Evolutionary conservation across 1,284 basidiomycete species (phyloP).

Genomic region (Cryptococcus wingfieldii): DNA sequence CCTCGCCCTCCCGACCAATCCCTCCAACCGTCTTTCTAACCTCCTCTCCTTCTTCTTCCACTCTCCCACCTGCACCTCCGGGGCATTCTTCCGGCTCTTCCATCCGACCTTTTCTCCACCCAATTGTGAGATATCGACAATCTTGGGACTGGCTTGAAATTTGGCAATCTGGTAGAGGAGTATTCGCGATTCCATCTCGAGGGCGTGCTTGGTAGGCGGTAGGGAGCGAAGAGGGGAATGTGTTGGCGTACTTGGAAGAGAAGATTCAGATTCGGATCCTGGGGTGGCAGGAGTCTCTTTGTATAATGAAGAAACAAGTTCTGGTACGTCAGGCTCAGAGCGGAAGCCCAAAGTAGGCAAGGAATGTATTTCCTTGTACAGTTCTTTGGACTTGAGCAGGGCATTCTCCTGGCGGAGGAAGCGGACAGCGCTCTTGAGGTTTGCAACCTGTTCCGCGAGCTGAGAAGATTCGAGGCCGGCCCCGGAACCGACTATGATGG

Average conservation of each 20-base stretch:
- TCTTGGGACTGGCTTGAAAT: conserved; percentile 69
- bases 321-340: conserved; percentile 16
- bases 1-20: conserved; percentile 48
- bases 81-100: conserved; percentile 69
- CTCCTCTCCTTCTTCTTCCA: conserved; percentile 67
- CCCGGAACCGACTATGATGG: conserved; percentile 56
- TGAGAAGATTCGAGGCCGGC: conserved; percentile 78
- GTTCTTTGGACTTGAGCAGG: conserved; percentile 81
- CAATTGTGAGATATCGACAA: conserved; percentile 72
- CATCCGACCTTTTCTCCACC: conserved; percentile 56
- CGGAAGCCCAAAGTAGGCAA: conserved; percentile 60
- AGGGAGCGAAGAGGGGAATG: not conserved
- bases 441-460: conserved; percentile 82
- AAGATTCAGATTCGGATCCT: conserved; percentile 5
- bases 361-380: conserved; percentile 72
- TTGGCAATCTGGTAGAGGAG: conserved; percentile 76
- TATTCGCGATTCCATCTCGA: conserved; percentile 72
- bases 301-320: conserved; percentile 20
- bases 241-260: conserved; percentile 13
- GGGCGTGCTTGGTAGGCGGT: conserved; percentile 56
- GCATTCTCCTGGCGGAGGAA: conserved; percentile 89
- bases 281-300: conserved; percentile 14
- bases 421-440: conserved; percentile 79
- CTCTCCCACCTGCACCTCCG: conserved; percentile 71
- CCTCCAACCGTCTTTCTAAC: conserved; percentile 64